A percentile compares a stretch with the other conserved stretches of the same genome.
Conservation (phyloP, 495 filamentous ascomycete species). For the Astrothelium macrocarpum region DNA sequence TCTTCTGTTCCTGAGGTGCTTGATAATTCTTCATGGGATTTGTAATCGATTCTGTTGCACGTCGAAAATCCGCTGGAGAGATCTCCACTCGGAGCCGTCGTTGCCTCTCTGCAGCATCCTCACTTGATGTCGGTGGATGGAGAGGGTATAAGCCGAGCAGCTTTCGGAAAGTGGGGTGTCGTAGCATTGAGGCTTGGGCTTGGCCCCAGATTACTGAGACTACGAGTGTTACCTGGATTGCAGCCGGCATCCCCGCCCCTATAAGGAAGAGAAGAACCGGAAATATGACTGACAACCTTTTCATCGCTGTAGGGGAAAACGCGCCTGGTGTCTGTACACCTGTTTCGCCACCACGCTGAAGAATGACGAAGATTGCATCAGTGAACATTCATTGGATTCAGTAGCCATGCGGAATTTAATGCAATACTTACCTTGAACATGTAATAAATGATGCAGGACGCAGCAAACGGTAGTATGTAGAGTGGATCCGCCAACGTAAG, state of each 20-base stretch:
- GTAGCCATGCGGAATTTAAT: not conserved
- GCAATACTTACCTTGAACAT: not conserved
- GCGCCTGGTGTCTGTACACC: not conserved
- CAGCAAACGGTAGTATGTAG: conserved; percentile 54
- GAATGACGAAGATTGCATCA: not conserved
- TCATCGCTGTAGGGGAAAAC: not conserved
- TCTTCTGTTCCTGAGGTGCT: not conserved
- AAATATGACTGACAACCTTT: not conserved
- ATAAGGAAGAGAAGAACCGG: not conserved
- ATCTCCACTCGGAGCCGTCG: not conserved
- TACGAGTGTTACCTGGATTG: not conserved
- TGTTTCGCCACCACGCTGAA: not conserved
- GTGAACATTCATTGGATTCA: not conserved
- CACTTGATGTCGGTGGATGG: not conserved
- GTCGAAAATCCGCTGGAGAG: not conserved
- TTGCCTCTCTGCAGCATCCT: not conserved
- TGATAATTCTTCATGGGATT: not conserved
- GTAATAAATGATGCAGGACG: not conserved
- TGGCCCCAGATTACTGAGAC: not conserved
- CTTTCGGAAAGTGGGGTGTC: not conserved
- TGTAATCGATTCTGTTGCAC: not conserved
- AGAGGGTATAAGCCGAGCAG: not conserved
- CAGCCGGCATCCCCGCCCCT: not conserved
- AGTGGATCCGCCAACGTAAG: conserved; percentile 69
- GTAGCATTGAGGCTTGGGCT: not conserved